Base-by-base conservation (phyloP, 2,329 filamentous ascomycete genomes). In the Penicillium brevicompactum region DNA sequence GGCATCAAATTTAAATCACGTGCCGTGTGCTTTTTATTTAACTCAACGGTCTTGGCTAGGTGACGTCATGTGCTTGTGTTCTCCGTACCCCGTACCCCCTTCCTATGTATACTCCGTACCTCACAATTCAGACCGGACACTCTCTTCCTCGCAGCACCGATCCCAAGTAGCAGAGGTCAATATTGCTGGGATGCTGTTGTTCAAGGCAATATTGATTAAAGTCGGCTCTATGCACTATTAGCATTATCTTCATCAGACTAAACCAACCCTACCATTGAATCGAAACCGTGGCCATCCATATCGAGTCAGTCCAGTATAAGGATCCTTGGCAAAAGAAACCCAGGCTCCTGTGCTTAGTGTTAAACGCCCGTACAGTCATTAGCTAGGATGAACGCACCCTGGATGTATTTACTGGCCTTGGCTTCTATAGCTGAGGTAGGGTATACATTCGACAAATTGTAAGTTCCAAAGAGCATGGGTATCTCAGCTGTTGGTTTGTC, bases 391-490 rank as follows among this genome's bases (percentile, higher is more conserved):
- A 5, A 30, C 21, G 11, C 49, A 59, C 58, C 56, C 49, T 60
- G 58, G 2, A 60, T 59, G 16, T 55, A 54, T 32, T 22, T 48
- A 18, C 56, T 57, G 14, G 44, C 57, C 22, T 49, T 13, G n/a
- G 51, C 37, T 21, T 54, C 56, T n/a, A n/a, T 38, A 7, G 38
- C 24, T 2, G 53, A 49, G 2, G 49, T 6, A 38, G 48, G 27
- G 14, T 27, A 16, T 6, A 34, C 10, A 2, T 13, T 41, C 3
- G 49, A 51, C 11, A 49, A 11, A 14, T 60, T 45, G n/a, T 58
- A 60, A 2, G 42, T 58, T 8, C 56, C 58, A 27, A 60, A 60
- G 3, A 58, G 40, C 5, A 58, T n/a, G 31, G 58, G 58, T 43
- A 58, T 43, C 5, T 58, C 56, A 21, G 52, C 58, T 60, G 11